Evolutionary conservation across 2,329 filamentous ascomycete genomes (phyloP), one percentile per base, ranked within the genome.

Genomic region (Talaromyces verruculosus): DNA sequence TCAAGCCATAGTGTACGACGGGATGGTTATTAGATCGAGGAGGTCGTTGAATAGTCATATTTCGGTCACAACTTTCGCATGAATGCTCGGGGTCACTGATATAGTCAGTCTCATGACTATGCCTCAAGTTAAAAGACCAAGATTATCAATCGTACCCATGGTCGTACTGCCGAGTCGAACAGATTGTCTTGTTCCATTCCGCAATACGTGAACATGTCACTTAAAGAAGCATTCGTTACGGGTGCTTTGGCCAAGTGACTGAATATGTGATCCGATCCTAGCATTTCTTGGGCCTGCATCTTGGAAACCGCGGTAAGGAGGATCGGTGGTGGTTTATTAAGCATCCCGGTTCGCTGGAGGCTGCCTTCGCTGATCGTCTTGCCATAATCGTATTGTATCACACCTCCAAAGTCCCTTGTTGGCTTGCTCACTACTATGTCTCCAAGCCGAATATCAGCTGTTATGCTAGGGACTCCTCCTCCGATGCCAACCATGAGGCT

Each of bases 361-460:
- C 22, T 37, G 17, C 51, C 51, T 33, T 45, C 60, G 19, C 25
- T 22, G 8, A 33, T 19, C 28, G 49, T 53, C n/a, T 63, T 63
- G 10, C 61, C 61, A 33, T 63, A 57, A 41, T 63, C 61, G 6
- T 43, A 71, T 59, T 71, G 69, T 33, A 71, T 66, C 53, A 73
- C 71, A 4, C 71, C 72, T 3, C 67, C 65, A 59, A 67, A 69
- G 39, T 55, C 58, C 3, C 66, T 68, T 33, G 61, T 59, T 25
- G 72, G 72, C 22, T 67, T 49, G 53, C 71, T 73, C 3, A 74
- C 71, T 8, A 74, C 72, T 13, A 74, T 65, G 67, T 73, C 70
- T 10, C 72, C 72, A 3, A 74, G 61, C 17, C 68, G 66, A 5
- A 74, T 68, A 47, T 73, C 70, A 35, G 37, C 45, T 5, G 61